A percentile compares a stretch with the other conserved stretches of the same genome.
phyloP scores from a whole-genome alignment of 2,329 filamentous ascomycete species.

The Periconia sp. region DNA sequence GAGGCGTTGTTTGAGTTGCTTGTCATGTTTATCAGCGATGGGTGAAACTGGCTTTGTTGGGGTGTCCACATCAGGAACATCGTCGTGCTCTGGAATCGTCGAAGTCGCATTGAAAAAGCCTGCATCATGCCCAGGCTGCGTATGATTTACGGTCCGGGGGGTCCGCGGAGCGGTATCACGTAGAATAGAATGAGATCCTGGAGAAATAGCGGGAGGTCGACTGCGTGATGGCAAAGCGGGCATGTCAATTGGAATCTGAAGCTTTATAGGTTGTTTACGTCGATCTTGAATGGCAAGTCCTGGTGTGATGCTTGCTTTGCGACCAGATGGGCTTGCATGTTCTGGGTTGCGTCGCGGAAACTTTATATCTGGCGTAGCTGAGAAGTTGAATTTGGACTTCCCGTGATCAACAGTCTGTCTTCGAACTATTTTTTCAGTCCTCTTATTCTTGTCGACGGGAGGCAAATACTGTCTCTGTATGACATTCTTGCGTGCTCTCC shows the following conservation, averaged over 20 bases:
- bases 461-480: constrained; percentile 26
- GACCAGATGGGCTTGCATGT: not conserved
- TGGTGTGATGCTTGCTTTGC: not conserved
- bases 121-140: constrained; percentile 14
- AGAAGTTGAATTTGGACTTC: not conserved
- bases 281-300: not conserved
- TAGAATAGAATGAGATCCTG: not conserved
- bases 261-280: constrained; percentile 7
- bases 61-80: not conserved
- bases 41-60: constrained; percentile 6
- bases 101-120: constrained; percentile 11
- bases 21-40: constrained; percentile 9
- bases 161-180: constrained; percentile 18
- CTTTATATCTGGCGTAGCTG: not conserved
- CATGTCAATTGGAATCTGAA: constrained; percentile 25
- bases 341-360: not conserved
- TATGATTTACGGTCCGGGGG: constrained; percentile 20
- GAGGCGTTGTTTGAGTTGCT: constrained; percentile 14
- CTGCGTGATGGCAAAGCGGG: constrained; percentile 22
- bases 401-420: not conserved
- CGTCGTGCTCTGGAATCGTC: constrained; percentile 14
- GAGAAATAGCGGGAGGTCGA: constrained; percentile 9
- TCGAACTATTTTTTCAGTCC: not conserved
- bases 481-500: constrained; percentile 20
- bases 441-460: constrained; percentile 3